phyloP scores from a whole-genome alignment of 106 monocot genomes.

The Allium fistulosum region DNA sequence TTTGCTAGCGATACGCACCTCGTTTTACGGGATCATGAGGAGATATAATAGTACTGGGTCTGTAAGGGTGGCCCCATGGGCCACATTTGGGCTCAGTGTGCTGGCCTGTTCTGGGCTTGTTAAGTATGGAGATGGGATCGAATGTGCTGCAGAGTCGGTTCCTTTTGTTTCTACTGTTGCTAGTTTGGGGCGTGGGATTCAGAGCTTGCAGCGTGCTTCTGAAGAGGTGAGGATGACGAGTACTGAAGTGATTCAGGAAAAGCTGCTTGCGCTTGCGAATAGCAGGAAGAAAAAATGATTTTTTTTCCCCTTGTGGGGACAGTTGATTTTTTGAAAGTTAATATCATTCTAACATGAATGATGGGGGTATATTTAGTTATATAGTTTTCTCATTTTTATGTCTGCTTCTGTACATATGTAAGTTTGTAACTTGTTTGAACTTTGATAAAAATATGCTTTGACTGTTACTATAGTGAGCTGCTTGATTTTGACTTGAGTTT shows the following conservation, averaged over 20 bases:
- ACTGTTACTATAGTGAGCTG: too few relatives aligned
- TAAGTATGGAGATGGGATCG: slow-evolving; percentile 74
- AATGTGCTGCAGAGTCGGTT: slow-evolving; percentile 62
- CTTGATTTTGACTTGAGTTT: too few relatives aligned
- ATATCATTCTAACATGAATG: too few relatives aligned
- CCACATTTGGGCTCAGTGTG: slow-evolving; percentile 63
- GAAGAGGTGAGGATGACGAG: slow-evolving; percentile 33
- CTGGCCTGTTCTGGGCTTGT: slow-evolving; percentile 55
- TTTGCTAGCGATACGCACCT: slow-evolving; percentile 61
- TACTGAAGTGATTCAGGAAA: slow-evolving; percentile 35
- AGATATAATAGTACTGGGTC: slow-evolving; percentile 16
- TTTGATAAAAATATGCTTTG: too few relatives aligned
- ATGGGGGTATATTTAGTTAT: too few relatives aligned
- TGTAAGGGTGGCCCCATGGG: slow-evolving; percentile 44
- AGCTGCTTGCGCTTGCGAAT: slow-evolving; percentile 12
- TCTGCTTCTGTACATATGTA: too few relatives aligned
- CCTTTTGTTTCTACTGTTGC: slow-evolving; percentile 67
- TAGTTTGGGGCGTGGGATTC: slow-evolving; percentile 67
- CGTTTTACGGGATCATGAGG: slow-evolving; percentile 92
- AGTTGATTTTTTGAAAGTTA: too few relatives aligned
- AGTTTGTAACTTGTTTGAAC: too few relatives aligned
- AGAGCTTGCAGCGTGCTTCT: slow-evolving; percentile 49
- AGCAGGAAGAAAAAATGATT: too few relatives aligned
- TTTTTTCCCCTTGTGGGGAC: too few relatives aligned
- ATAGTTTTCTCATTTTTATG: too few relatives aligned